phyloP scores from a whole-genome alignment of 2,329 filamentous ascomycete genomes.

The Arthrinium puccinioides region DNA sequence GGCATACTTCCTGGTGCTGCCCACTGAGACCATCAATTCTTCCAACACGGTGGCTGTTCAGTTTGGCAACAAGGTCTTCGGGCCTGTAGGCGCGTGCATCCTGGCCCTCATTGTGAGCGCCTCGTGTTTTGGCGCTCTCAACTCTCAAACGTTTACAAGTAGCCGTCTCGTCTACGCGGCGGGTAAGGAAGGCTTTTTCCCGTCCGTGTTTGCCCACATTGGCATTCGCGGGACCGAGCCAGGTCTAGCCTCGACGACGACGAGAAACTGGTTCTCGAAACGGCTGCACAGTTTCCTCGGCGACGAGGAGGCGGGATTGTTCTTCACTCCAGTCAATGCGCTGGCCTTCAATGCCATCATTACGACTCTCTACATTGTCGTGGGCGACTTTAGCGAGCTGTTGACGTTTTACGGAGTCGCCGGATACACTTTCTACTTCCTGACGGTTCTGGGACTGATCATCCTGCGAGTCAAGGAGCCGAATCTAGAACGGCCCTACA shows the following conservation, averaged over 20 bases:
- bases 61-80: slow-evolving; percentile 87
- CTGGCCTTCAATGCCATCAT: slow-evolving; percentile 73
- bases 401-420: slow-evolving; percentile 97
- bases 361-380: slow-evolving; percentile 68
- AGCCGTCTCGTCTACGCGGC: slow-evolving; percentile 89
- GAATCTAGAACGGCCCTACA: slow-evolving; percentile 80
- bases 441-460: slow-evolving; percentile 89
- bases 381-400: slow-evolving; percentile 86
- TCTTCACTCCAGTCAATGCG: slow-evolving; percentile 90
- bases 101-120: slow-evolving; percentile 85
- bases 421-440: slow-evolving; percentile 94
- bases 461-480: slow-evolving; percentile 84
- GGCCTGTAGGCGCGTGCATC: slow-evolving; percentile 70
- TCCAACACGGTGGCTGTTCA: slow-evolving; percentile 94
- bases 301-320: slow-evolving; percentile 72
- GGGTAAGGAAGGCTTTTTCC: slow-evolving; percentile 91
- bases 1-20: slow-evolving; percentile 90
- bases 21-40: slow-evolving; percentile 69
- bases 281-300: slow-evolving; percentile 57
- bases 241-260: slow-evolving; percentile 37
- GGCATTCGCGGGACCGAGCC: slow-evolving; percentile 49
- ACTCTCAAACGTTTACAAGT: slow-evolving; percentile 89
- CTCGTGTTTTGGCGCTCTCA: slow-evolving; percentile 90
- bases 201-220: slow-evolving; percentile 73
- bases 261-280: slow-evolving; percentile 51